Evolutionary conservation across 768 basidiomycete genomes (phyloP), one percentile per base, ranked within the genome.

Genomic region (Pleurotus platypus): DNA sequence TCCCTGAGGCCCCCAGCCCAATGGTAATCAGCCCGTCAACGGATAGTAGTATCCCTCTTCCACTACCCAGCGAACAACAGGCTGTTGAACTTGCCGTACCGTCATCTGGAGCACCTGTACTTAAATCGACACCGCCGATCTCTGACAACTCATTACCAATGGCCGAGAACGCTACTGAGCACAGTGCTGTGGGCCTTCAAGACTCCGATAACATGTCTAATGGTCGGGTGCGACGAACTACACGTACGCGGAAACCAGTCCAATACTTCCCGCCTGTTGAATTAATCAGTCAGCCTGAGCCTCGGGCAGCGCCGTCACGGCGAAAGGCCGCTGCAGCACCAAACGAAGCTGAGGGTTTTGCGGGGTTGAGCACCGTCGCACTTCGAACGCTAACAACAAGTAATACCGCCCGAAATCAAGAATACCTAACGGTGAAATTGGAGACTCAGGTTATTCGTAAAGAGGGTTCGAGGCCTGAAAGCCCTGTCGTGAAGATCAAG

Each of bases 321-420:
- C 79, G 85, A 37, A 84, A 75, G 58, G 68, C 66, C 27, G 51
- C 64, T 39, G 68, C 70, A 16, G 61, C 64, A 13, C 71, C 60
- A 42, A 67, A 61, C 9, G 62, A 65, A 27, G 75, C 73, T 30
- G 73, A 72, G 4, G 71, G 75, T 49, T 87, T 89, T 67, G 75
- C 79, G 51, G 82, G 85, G 30, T 86, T 92, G 84, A 87, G 79
- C 53, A 80, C 84, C 16, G 76, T 81, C 1, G 85, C 88, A 6
- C 72, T 92, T 57, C 86, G 82, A 65, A 77, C 84, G 38, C 76
- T 93, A 55, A 93, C 90, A 8, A 77, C 75, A 13, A 79, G 81
- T 40, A 92, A 93, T 67, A 93, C 90, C 1, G 69, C 75, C 49
- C 81, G 72, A 66, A 93, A 93, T 63, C 89, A 93, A 71, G 73